These are phyloP conservation scores for Moesziomyces globuligerus DNA, from an alignment of 1,284 basidiomycete species.

Conservation along the genomic window DNA sequence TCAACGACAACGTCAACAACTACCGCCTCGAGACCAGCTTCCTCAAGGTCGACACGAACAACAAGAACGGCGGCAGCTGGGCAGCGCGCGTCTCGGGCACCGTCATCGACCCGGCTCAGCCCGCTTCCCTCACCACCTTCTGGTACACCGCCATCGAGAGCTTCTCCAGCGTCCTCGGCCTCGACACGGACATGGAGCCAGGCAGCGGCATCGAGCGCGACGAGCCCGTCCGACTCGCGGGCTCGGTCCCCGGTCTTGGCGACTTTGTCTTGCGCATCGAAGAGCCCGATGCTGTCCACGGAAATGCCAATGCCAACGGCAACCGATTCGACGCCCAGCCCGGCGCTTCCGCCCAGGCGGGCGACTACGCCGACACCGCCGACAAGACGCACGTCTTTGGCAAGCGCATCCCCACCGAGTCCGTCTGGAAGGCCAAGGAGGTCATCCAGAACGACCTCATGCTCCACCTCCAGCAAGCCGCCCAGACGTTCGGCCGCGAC, in stretches of 20 bases:
- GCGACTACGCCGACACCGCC: conserved; percentile 74
- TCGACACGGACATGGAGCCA: conserved; percentile 75
- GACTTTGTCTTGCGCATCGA: conserved; percentile 82
- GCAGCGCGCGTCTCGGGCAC: conserved; percentile 85
- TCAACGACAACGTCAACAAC: conserved; percentile 84
- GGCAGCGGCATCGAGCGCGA: conserved; percentile 72
- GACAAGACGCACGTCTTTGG: conserved; percentile 81
- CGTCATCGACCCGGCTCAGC: conserved; percentile 73
- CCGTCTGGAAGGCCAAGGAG: conserved; percentile 88
- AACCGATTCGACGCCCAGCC: conserved; percentile 26
- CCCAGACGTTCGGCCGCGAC: conserved; percentile 72
- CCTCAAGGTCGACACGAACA: conserved; percentile 75
- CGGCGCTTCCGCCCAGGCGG: conserved; percentile 72
- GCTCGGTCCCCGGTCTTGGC: conserved; percentile 79
- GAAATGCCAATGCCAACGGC: conserved; percentile 70
- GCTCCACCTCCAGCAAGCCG: conserved; percentile 72
- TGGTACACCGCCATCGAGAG: conserved; percentile 89
- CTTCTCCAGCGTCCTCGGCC: conserved; percentile 74
- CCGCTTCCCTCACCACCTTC: conserved; percentile 78
- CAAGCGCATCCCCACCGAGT: conserved; percentile 74
- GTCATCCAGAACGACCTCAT: conserved; percentile 76
- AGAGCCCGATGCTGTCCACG: conserved; percentile 73
- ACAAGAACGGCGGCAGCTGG: conserved; percentile 75
- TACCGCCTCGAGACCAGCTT: conserved; percentile 85
- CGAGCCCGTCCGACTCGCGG: conserved; percentile 75